Evolutionary conservation across 768 basidiomycete species (phyloP), one percentile per base, ranked within the genome.

Genomic region (Pulveroboletus frians): DNA sequence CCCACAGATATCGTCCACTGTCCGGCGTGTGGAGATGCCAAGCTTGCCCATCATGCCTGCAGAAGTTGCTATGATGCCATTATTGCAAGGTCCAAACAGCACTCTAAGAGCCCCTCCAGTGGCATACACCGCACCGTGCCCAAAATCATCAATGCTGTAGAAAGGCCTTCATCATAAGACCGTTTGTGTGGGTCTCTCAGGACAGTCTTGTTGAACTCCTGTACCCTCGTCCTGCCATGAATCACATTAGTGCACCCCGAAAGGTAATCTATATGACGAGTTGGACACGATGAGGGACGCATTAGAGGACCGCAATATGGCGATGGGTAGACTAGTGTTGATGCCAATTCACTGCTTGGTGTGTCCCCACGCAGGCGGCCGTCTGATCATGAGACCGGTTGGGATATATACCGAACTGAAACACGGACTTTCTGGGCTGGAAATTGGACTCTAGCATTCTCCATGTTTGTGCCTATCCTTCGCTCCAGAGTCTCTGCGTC

Each of bases 21-120:
- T 62, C 83, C 89, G n/a, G 88, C 80, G 21, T 97, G 94, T 58
- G 94, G 94, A 23, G 72, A 74, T 14, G 83, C 91, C 39, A 96
- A 96, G 66, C 81, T 94, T 14, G 84, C 88, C 15, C 93, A 95
- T 62, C 84, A 94, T 64, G 70, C 93, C 13, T 98, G 94, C 69
- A 78, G 81, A 48, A 74, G 73, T 30, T 97, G 94, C 66, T 94
- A 88, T 60, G 58, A 67, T 30, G 49, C 57, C 20, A 69, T 67
- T 46, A 35, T 56, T 41, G 54, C 65, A 41, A 57, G 52, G 38
- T 65, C 54, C 23, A 66, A 35, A 36, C 56, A 52, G 10, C 51
- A 53, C 23, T 38, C 53, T 7, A 64, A 52, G 53, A 46, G 40
- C 29, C 21, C 42, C 5, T 44, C 52, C 17, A n/a, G 35, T 8